Conservation (phyloP, 2,329 filamentous ascomycete species). For the Lachnellula cervina region DNA sequence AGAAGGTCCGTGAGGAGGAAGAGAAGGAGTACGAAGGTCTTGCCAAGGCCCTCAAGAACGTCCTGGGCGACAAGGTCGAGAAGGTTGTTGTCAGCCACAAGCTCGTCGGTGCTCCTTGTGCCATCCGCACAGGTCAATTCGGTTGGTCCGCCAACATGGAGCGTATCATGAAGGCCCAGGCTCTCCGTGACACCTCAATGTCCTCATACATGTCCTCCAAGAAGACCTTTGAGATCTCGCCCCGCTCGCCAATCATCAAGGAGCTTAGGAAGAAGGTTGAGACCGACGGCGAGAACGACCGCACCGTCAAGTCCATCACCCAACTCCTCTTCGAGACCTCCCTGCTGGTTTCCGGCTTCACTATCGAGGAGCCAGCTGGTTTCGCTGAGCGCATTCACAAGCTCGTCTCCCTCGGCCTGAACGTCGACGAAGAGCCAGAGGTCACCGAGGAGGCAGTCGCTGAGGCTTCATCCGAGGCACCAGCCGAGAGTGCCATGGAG, state of each 20-base stretch:
- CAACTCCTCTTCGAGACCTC: conserved; percentile 99
- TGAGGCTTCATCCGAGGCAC: conserved; percentile 51
- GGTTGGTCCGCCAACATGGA: conserved; percentile 99
- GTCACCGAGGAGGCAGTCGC: conserved; percentile 57
- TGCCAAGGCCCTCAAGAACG: conserved; percentile 97
- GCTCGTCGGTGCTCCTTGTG: conserved; percentile 88
- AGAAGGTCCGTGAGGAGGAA: conserved; percentile 88
- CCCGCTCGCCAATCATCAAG: conserved; percentile 94
- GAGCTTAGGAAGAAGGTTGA: conserved; percentile 99
- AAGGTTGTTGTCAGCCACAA: conserved; percentile 99
- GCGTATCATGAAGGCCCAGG: conserved; percentile 99
- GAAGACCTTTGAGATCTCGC: conserved; percentile 99
- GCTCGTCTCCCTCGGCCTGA: conserved; percentile 94
- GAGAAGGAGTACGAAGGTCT: conserved; percentile 97
- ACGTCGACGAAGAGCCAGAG: conserved; percentile 92
- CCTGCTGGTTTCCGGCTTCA: conserved; percentile 97
- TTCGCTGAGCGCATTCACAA: conserved; percentile 99
- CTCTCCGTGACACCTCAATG: conserved; percentile 99
- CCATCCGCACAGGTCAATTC: conserved; percentile 99
- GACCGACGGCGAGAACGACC: conserved; percentile 94
- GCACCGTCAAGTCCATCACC: conserved; percentile 98
- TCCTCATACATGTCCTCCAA: conserved; percentile 99
- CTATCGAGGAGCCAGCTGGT: conserved; percentile 95
- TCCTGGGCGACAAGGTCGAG: conserved; percentile 98
- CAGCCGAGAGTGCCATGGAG: conserved; percentile 86